A percentile compares a stretch with the other conserved stretches of the same genome.
Evolutionary conservation across 106 monocot species (phyloP).

Genomic region (Vanilla planifolia): DNA sequence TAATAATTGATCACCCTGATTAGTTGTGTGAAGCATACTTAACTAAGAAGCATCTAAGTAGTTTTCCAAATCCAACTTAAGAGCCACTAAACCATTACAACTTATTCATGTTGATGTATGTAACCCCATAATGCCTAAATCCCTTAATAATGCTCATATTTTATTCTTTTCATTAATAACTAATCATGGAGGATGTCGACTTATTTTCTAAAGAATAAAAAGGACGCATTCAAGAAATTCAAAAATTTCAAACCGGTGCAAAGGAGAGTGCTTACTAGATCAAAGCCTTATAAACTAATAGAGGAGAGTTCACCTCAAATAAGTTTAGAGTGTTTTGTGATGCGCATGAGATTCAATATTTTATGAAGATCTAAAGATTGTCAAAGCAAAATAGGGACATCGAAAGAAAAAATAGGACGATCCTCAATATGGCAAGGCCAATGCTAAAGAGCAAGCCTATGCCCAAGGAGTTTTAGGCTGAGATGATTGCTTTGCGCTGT

Average conservation of each 20-base stretch:
- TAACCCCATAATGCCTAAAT: too few relatives aligned
- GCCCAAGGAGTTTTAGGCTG: neutral
- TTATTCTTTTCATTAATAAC: too few relatives aligned
- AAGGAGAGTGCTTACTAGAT: neutral
- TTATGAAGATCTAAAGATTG: neutral
- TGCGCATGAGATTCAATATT: neutral
- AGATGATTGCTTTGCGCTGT: neutral
- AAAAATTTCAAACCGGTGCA: neutral
- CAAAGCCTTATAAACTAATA: neutral
- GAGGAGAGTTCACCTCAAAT: neutral
- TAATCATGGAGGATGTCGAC: neutral
- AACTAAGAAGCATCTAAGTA: too few relatives aligned
- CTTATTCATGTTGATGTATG: too few relatives aligned
- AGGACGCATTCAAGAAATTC: neutral
- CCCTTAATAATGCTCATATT: neutral
- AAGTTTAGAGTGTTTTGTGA: too few relatives aligned
- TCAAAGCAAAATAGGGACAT: neutral
- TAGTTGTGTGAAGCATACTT: too few relatives aligned
- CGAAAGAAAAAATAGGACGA: slow-evolving; percentile 1
- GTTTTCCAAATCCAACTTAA: too few relatives aligned
- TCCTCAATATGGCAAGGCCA: neutral
- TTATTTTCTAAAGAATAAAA: too few relatives aligned
- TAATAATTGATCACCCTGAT: too few relatives aligned
- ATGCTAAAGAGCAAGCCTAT: neutral
- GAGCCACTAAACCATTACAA: too few relatives aligned